phyloP scores from a whole-genome alignment of 345 rosid genomes.

The Citrus reticulata region DNA sequence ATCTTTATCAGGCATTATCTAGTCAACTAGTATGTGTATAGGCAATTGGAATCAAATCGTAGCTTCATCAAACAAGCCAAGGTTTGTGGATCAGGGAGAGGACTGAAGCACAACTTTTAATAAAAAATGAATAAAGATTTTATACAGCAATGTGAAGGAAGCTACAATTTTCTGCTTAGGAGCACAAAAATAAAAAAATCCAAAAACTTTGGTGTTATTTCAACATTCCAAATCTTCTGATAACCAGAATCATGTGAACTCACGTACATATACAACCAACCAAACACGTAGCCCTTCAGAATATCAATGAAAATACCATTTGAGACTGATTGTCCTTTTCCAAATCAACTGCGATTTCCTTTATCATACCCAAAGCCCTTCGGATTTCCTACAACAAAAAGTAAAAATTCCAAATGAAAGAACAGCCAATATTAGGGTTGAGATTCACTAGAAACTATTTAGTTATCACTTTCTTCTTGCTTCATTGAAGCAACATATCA shows the following conservation, averaged over 20 bases:
- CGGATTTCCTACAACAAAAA: slow-evolving; percentile 58
- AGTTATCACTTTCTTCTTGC: neutral
- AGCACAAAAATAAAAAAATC: neutral
- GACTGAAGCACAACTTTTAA: neutral
- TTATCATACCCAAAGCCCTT: slow-evolving; percentile 55
- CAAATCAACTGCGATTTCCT: slow-evolving; percentile 68
- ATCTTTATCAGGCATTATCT: neutral
- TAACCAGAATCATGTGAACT: neutral
- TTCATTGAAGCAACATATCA: neutral
- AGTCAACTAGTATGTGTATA: neutral
- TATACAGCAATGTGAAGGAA: neutral
- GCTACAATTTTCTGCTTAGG: neutral
- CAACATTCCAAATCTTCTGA: neutral
- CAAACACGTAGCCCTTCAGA: neutral
- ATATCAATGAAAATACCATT: slow-evolving; percentile 41
- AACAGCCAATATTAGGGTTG: neutral
- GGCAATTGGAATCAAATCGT: neutral
- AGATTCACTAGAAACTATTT: neutral
- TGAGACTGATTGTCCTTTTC: slow-evolving; percentile 65
- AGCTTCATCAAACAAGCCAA: neutral
- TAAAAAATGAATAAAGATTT: neutral
- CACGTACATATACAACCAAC: neutral
- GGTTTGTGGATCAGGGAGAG: neutral
- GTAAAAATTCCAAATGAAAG: neutral
- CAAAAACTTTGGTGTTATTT: neutral